Percentiles rank a stretch among this genome's conserved stretches.
Evolutionary conservation across 371 early-diverging fungal species (phyloP).

Genomic region (Apophysomyces sp.): DNA sequence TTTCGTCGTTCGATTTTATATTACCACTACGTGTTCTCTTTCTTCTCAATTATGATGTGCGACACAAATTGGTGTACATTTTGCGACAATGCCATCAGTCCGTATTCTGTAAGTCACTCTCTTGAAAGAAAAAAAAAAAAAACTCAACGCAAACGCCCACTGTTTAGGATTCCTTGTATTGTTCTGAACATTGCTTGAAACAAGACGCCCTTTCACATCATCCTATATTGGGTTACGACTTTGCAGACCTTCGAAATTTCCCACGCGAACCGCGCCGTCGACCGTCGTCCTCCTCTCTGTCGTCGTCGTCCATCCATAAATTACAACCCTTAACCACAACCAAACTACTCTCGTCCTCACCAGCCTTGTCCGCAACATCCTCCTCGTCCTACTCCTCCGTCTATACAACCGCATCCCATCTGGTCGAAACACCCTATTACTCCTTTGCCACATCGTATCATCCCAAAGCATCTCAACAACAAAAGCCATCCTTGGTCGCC

Average conservation of each 20-base stretch:
- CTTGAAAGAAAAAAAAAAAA: background rate
- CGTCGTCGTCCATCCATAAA: background rate
- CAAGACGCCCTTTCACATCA: constrained; percentile 19
- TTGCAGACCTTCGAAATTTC: constrained; percentile 13
- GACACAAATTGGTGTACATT: background rate
- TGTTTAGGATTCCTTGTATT: constrained; percentile 22
- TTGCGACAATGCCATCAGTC: background rate
- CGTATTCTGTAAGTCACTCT: background rate
- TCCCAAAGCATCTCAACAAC: background rate
- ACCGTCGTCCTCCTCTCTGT: background rate
- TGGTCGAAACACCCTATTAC: background rate
- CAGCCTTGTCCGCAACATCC: background rate
- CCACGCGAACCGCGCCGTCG: constrained; percentile 1
- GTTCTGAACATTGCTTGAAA: constrained; percentile 24
- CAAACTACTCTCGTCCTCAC: background rate
- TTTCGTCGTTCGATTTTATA: too few species aligned
- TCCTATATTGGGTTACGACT: constrained; percentile 24
- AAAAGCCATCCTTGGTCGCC: background rate
- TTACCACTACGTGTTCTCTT: too few species aligned
- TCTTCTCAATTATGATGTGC: background rate
- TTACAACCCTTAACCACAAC: background rate
- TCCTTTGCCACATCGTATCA: background rate
- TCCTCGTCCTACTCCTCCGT: background rate
- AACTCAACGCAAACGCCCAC: background rate
- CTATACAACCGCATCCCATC: background rate